Evolutionary conservation across 345 rosid species (phyloP).

Genomic region (Eucalyptus decipiens): DNA sequence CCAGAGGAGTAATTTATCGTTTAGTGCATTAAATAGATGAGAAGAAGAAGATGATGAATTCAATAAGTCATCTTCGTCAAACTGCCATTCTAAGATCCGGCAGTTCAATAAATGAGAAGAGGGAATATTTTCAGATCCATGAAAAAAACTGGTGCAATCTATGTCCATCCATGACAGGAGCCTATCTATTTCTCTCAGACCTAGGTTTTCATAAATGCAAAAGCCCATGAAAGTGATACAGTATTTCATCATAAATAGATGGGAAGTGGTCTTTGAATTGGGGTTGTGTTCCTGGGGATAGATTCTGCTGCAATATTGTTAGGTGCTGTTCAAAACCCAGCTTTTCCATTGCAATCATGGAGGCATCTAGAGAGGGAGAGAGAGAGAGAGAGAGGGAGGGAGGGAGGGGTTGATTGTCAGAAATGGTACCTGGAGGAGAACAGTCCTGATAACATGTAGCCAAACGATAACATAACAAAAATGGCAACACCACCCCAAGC

Average conservation of each 20-base stretch:
- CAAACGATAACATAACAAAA: not conserved
- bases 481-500: not conserved
- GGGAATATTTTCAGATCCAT: not conserved
- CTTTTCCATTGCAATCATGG: not conserved
- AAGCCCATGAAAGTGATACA: not conserved
- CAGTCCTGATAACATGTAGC: not conserved
- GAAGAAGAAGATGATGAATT: not conserved
- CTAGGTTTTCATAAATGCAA: not conserved
- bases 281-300: not conserved
- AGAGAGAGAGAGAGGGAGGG: not conserved
- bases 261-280: not conserved
- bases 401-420: not conserved
- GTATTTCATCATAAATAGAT: not conserved
- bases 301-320: not conserved
- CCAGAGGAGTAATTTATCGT: not conserved
- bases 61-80: not conserved
- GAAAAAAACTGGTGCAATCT: not conserved
- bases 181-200: not conserved
- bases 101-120: not conserved
- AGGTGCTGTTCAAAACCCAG: not conserved
- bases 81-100: not conserved
- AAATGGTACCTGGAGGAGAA: not conserved
- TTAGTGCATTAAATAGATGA: not conserved
- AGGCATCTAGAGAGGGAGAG: not conserved
- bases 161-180: not conserved